phyloP scores from a whole-genome alignment of 1,139 yeast species.

The Candida mesenterica region DNA sequence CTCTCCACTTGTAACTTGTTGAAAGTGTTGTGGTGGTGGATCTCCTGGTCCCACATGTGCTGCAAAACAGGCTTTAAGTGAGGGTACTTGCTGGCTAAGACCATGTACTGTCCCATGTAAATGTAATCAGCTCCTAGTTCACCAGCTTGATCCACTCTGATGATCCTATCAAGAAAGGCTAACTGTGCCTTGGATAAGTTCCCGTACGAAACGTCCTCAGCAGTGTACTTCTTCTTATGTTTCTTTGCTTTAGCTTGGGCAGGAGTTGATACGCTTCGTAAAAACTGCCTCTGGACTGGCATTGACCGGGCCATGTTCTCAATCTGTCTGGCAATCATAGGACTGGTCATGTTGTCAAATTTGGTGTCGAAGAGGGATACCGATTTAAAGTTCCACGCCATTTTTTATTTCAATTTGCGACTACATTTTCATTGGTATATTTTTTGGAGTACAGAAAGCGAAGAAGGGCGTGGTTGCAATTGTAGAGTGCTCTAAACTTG shows the following conservation, averaged over 20 bases:
- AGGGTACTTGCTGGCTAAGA: constrained; percentile 67
- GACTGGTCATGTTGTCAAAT: no score
- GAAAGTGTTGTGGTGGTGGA: constrained; percentile 85
- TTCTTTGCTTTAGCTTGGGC: no score
- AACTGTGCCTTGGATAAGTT: constrained; percentile 57
- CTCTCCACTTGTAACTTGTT: constrained; percentile 71
- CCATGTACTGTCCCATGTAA: constrained; percentile 85
- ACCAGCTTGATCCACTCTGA: constrained; percentile 97
- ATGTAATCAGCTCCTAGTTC: constrained; percentile 97
- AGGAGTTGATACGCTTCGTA: no score
- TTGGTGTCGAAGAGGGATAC: no score
- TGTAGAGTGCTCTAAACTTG: no score
- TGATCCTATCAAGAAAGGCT: constrained; percentile 70
- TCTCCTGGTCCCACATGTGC: constrained; percentile 99
- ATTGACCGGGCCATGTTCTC: no score
- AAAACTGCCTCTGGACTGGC: no score
- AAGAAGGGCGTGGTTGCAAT: no score
- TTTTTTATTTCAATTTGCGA: background rate
- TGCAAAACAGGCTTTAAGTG: constrained; percentile 69
- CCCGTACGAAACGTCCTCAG: constrained; percentile 34
- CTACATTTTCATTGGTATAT: background rate
- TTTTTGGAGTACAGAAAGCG: no score
- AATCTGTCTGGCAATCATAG: no score
- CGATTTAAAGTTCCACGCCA: background rate
- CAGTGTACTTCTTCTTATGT: constrained; percentile 6